phyloP scores from a whole-genome alignment of 306 rosid species.

The Acmispon strigosus region DNA sequence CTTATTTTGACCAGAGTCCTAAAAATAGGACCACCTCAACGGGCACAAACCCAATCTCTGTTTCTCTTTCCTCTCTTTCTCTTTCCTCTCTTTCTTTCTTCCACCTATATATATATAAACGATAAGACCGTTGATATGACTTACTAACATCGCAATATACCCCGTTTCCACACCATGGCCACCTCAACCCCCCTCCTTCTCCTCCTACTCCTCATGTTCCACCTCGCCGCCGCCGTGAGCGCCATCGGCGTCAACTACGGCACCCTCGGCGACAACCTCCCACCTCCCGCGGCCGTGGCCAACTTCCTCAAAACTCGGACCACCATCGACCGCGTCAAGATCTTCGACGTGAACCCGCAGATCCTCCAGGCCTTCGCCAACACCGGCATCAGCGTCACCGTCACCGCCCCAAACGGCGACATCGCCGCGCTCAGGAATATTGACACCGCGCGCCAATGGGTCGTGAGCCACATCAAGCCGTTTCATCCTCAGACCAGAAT shows the following conservation, averaged over 20 bases:
- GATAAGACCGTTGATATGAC: background rate
- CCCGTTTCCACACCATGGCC: constrained; percentile 19
- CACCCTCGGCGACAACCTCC: constrained; percentile 72
- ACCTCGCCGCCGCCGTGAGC: constrained; percentile 31
- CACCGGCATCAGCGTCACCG: constrained; percentile 57
- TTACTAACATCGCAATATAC: too few species aligned
- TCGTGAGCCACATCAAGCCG: constrained; percentile 39
- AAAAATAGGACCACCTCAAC: background rate
- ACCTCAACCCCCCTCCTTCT: background rate
- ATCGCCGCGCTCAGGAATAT: constrained; percentile 26
- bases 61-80: too few species aligned
- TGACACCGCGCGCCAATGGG: constrained; percentile 50
- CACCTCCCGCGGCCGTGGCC: constrained; percentile 50
- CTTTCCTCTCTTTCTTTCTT: background rate
- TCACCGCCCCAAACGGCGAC: constrained; percentile 74
- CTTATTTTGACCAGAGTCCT: background rate
- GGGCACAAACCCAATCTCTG: background rate
- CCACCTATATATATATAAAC: background rate
- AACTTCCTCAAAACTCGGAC: constrained; percentile 59
- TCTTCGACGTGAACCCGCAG: constrained; percentile 72
- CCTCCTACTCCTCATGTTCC: constrained; percentile 29
- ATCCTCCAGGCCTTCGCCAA: constrained; percentile 74
- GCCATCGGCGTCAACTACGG: constrained; percentile 90
- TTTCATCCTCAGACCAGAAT: constrained; percentile 56
- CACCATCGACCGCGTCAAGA: constrained; percentile 57